Evolutionary conservation across 139 green algal genomes (phyloP).

Genomic region (Eudorina sp.): DNA sequence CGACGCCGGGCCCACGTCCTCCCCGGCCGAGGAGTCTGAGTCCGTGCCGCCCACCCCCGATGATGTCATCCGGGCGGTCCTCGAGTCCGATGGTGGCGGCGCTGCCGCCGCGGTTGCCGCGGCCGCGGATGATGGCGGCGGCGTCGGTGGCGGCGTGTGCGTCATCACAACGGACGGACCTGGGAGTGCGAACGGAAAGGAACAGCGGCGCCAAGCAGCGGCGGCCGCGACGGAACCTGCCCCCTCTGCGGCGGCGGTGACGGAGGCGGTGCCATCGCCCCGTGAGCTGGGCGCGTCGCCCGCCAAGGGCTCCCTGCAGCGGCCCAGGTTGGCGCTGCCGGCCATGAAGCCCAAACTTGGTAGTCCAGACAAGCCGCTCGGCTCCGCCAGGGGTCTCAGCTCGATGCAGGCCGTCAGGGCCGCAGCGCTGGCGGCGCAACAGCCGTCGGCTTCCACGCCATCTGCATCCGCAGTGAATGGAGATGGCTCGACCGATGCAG

Average conservation of each 20-base stretch:
- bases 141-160: neutral
- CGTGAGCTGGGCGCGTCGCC: neutral
- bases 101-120: neutral
- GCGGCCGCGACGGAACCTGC: too few relatives aligned
- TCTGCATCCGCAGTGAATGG: too few relatives aligned
- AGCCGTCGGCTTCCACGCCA: too few relatives aligned
- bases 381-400: too few relatives aligned
- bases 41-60: neutral
- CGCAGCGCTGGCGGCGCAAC: too few relatives aligned
- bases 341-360: neutral
- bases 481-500: too few relatives aligned
- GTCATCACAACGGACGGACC: neutral
- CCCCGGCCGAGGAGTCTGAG: neutral
- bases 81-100: neutral
- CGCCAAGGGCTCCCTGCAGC: neutral
- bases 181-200: neutral
- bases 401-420: too few relatives aligned
- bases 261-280: neutral
- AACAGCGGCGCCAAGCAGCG: neutral
- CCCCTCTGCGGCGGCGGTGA: neutral
- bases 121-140: neutral
- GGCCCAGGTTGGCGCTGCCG: neutral
- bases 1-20: neutral
- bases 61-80: constrained; percentile 16
- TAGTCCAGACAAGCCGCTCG: neutral